Conservation (phyloP, 2,329 filamentous ascomycete genomes). For the Venturia effusa region DNA sequence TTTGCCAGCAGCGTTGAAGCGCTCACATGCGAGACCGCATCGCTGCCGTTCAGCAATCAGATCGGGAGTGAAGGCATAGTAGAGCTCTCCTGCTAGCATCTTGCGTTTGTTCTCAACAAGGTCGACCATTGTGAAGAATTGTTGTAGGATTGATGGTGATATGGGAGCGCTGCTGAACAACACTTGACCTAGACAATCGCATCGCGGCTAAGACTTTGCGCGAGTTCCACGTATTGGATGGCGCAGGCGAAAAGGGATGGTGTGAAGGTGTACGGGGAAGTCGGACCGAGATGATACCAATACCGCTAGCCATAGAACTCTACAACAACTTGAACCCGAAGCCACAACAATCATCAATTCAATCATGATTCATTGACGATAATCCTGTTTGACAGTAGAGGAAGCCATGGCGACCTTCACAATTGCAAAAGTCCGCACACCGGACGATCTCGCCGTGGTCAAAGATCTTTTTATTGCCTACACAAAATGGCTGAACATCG, state of each 20-base stretch:
- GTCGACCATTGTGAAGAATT: slow-evolving; percentile 1
- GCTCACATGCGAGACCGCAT: slow-evolving; percentile 49
- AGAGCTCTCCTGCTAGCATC: slow-evolving; percentile 61
- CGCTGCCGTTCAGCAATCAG: slow-evolving; percentile 53
- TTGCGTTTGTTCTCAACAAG: slow-evolving; percentile 25
- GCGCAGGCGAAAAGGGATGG: too few species aligned
- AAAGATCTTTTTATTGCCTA: slow-evolving; percentile 28
- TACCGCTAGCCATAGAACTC: too few species aligned
- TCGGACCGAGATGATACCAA: background rate
- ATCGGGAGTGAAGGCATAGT: slow-evolving; percentile 61
- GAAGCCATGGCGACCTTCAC: background rate
- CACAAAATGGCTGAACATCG: slow-evolving; percentile 36
- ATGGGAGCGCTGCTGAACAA: background rate
- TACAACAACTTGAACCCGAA: background rate
- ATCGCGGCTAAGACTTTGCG: too few species aligned
- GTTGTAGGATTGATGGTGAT: background rate
- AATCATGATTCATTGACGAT: background rate
- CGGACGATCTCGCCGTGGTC: slow-evolving; percentile 28
- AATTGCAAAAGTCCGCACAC: background rate
- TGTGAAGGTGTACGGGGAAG: background rate
- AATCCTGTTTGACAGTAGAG: background rate
- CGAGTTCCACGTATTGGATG: too few species aligned
- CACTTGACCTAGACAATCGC: background rate
- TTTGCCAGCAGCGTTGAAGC: slow-evolving; percentile 54
- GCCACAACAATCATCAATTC: background rate